A percentile compares a stretch with the other conserved stretches of the same genome.
These are phyloP conservation scores for Fraxinus sp. DNA, from an alignment of 305 asterid species.

Conservation along the genomic window DNA sequence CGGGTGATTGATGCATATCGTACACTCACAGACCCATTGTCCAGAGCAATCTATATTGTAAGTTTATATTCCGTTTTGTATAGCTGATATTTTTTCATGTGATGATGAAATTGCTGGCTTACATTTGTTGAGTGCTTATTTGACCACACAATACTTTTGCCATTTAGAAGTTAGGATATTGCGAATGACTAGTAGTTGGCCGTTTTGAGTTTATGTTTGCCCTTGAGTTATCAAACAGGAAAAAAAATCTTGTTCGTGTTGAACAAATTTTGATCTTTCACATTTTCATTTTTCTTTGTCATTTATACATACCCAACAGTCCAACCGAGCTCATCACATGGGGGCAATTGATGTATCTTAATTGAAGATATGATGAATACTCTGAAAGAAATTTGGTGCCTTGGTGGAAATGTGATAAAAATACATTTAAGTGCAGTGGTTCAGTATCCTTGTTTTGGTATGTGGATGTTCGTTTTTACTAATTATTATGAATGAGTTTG, in stretches of 20 bases:
- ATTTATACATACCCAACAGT: background rate
- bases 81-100: conserved; percentile 5
- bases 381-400: background rate
- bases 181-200: conserved; percentile 1
- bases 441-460: background rate
- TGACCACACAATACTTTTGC: background rate
- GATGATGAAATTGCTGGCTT: conserved; percentile 7
- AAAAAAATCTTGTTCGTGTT: conserved; percentile 10
- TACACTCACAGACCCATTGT: conserved; percentile 70
- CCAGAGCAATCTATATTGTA: conserved; percentile 83
- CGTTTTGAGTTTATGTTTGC: conserved; percentile 13
- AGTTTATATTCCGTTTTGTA: conserved; percentile 24
- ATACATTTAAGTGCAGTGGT: background rate
- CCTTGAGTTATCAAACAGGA: background rate
- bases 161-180: background rate
- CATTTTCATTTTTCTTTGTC: background rate
- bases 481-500: background rate
- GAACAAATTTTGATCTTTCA: conserved; percentile 2
- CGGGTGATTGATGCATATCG: conserved; percentile 85
- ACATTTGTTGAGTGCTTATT: background rate
- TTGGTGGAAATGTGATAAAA: background rate
- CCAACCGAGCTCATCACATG: background rate
- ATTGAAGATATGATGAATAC: conserved; percentile 9
- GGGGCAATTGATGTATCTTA: conserved; percentile 8
- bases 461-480: background rate